phyloP scores from a whole-genome alignment of 2,329 filamentous ascomycete species.

The Calonectria naviculata region DNA sequence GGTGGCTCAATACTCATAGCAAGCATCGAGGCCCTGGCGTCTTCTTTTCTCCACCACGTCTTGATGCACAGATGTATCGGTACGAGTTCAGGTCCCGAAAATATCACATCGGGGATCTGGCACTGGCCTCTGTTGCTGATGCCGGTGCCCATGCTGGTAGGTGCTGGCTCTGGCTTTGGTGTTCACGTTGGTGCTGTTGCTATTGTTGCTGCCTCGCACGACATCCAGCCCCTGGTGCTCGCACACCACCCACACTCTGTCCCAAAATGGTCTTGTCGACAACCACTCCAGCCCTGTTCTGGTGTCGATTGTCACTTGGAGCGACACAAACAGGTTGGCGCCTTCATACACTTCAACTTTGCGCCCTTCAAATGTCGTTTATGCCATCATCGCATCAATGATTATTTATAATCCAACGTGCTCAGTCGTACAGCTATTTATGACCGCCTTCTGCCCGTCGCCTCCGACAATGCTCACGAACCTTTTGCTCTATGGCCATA shows the following conservation, averaged over 20 bases:
- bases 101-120: constrained; percentile 12
- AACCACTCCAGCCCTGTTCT: neutral
- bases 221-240: neutral
- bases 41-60: neutral
- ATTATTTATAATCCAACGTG: neutral
- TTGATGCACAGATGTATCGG: constrained; percentile 4
- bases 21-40: constrained; percentile 15
- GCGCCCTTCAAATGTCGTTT: neutral
- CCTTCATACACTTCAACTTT: constrained; percentile 4
- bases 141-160: neutral
- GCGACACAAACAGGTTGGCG: neutral
- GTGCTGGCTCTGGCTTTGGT: neutral
- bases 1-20: constrained; percentile 21
- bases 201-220: constrained; percentile 4
- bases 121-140: constrained; percentile 5
- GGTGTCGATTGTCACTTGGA: neutral
- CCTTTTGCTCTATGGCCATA: constrained; percentile 9
- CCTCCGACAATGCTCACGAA: neutral
- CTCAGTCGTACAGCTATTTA: neutral
- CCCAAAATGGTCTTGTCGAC: constrained; percentile 3
- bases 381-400: neutral
- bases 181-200: neutral
- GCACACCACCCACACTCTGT: neutral
- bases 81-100: constrained; percentile 26
- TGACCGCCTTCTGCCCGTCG: neutral